These are phyloP conservation scores for Combretum micranthum DNA, from an alignment of 345 rosid species.

Conservation along the genomic window DNA sequence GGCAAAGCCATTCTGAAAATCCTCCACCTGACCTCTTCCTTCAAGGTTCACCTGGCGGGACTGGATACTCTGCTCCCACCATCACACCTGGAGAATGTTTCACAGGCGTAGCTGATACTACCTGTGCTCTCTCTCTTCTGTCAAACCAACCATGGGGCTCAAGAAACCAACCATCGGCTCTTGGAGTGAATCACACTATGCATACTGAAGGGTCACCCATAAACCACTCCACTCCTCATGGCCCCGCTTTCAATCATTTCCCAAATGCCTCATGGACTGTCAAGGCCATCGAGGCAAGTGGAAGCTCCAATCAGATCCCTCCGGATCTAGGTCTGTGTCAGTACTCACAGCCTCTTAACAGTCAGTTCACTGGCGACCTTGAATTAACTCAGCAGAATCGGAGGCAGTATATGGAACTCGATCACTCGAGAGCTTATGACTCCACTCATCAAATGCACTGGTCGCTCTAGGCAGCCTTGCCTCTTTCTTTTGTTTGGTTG, in stretches of 20 bases:
- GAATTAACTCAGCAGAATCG: slow-evolving; percentile 49
- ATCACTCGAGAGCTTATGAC: slow-evolving; percentile 48
- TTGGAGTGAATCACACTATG: slow-evolving; percentile 25
- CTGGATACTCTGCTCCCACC: slow-evolving; percentile 44
- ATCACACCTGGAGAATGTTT: slow-evolving; percentile 57
- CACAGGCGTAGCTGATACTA: slow-evolving; percentile 58
- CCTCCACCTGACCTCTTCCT: slow-evolving; percentile 39
- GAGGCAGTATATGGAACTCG: slow-evolving; percentile 51
- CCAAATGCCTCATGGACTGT: slow-evolving; percentile 46
- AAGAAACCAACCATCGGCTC: slow-evolving; percentile 30
- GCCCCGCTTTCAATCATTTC: slow-evolving; percentile 33
- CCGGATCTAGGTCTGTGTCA: slow-evolving; percentile 51
- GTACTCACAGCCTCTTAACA: slow-evolving; percentile 29
- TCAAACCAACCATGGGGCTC: slow-evolving; percentile 79
- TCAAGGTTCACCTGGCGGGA: slow-evolving; percentile 43
- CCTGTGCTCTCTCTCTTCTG: slow-evolving; percentile 99
- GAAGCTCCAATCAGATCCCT: slow-evolving; percentile 26
- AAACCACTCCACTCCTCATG: slow-evolving; percentile 36
- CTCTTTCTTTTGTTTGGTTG: neutral
- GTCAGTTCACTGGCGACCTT: slow-evolving; percentile 36
- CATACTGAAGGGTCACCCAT: slow-evolving; percentile 34
- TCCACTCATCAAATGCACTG: slow-evolving; percentile 60
- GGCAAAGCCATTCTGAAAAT: slow-evolving; percentile 40
- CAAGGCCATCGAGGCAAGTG: slow-evolving; percentile 35
- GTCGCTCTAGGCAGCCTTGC: slow-evolving; percentile 51